These are phyloP conservation scores for Brassica incana DNA, from an alignment of 345 rosid species.

Conservation along the genomic window DNA sequence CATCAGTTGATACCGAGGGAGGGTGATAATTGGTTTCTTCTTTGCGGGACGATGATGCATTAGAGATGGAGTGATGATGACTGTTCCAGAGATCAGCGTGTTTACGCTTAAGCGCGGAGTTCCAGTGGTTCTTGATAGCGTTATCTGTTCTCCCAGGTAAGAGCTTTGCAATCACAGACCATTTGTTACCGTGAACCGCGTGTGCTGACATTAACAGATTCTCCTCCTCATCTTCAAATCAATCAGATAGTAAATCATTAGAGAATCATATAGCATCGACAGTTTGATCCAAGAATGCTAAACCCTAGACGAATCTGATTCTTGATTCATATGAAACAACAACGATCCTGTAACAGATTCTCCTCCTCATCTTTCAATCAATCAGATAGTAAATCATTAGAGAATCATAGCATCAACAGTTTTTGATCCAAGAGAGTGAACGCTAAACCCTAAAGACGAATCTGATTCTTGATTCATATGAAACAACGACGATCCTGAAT, in stretches of 20 bases:
- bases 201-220: slow-evolving; percentile 59
- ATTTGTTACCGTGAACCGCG: slow-evolving; percentile 70
- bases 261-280: background rate
- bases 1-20: slow-evolving; percentile 16
- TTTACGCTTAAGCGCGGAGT: slow-evolving; percentile 63
- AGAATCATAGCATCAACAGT: background rate
- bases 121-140: slow-evolving; percentile 86
- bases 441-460: background rate
- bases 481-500: background rate
- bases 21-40: slow-evolving; percentile 45
- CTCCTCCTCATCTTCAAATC: slow-evolving; percentile 71
- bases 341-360: slow-evolving; percentile 36
- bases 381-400: background rate
- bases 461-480: slow-evolving; percentile 5
- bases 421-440: background rate
- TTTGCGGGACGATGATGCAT: slow-evolving; percentile 47
- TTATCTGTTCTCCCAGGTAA: slow-evolving; percentile 86
- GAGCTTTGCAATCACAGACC: slow-evolving; percentile 77
- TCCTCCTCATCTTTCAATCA: slow-evolving; percentile 70
- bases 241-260: background rate
- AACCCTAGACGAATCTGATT: background rate
- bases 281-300: background rate
- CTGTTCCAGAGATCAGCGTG: background rate
- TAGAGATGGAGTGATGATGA: slow-evolving; percentile 23
- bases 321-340: background rate